These are phyloP conservation scores for Tuctoria greenei DNA, from an alignment of 176 grass and related monocot species.

Conservation along the genomic window DNA sequence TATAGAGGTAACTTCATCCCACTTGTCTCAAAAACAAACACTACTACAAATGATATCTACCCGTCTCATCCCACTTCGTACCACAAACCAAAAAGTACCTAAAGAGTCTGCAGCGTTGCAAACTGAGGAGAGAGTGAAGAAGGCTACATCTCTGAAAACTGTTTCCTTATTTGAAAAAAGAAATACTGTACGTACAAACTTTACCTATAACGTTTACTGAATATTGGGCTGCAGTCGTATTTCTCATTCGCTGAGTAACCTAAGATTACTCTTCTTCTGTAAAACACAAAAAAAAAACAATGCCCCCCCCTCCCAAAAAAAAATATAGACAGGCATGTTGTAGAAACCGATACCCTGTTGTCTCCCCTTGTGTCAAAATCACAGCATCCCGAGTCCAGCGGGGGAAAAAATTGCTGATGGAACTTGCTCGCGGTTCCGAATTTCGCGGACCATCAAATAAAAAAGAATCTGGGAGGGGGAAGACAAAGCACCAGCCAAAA, in stretches of 20 bases:
- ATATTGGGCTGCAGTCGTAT: background rate
- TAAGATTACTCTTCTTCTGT: background rate
- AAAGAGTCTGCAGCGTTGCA: background rate
- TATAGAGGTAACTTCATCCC: too few relatives aligned
- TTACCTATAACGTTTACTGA: background rate
- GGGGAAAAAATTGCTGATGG: background rate
- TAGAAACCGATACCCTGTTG: slow-evolving; percentile 8
- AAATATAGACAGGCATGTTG: background rate
- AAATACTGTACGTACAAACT: too few relatives aligned
- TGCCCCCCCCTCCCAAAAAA: background rate
- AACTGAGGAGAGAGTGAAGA: background rate
- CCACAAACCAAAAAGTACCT: too few relatives aligned
- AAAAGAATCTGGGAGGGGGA: background rate
- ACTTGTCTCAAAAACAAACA: too few relatives aligned
- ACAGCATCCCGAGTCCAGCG: background rate
- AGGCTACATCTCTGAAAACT: background rate
- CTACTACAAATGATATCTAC: too few relatives aligned
- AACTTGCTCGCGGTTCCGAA: background rate
- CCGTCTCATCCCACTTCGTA: too few relatives aligned
- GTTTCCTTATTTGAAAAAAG: background rate
- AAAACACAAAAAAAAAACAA: background rate
- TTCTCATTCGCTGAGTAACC: background rate
- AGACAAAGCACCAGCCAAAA: background rate
- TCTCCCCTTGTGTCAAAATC: slow-evolving; percentile 14
- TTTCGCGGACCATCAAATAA: too few relatives aligned